A percentile compares a stretch with the other conserved stretches of the same genome.
Evolutionary conservation across 805 yeast species (phyloP).

Genomic region (Brettanomyces nanus): DNA sequence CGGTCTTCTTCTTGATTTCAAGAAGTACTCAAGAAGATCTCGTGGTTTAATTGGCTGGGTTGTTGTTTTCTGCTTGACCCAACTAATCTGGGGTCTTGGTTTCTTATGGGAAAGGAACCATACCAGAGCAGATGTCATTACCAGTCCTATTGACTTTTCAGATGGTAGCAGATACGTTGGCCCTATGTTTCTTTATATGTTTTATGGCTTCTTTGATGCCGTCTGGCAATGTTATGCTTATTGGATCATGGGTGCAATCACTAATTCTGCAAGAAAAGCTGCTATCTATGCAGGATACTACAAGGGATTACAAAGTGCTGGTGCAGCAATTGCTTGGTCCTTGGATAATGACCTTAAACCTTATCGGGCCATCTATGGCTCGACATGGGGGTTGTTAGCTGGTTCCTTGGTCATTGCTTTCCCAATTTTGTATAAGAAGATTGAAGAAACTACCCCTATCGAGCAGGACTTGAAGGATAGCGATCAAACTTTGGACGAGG

Average conservation of each 20-base stretch:
- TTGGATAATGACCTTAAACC: constrained; percentile 6
- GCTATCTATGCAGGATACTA: constrained; percentile 55
- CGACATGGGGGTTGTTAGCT: constrained; percentile 43
- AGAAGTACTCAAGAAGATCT: constrained; percentile 30
- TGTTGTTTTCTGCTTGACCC: constrained; percentile 28
- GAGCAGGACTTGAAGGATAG: constrained; percentile 15
- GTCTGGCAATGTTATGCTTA: constrained; percentile 50
- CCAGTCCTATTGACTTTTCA: constrained; percentile 35
- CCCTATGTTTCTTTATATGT: constrained; percentile 54
- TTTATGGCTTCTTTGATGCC: constrained; percentile 54
- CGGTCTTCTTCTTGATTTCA: constrained; percentile 41
- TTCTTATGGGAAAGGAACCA: constrained; percentile 27
- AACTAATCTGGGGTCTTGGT: constrained; percentile 57
- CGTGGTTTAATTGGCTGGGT: constrained; percentile 41
- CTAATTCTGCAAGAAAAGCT: constrained; percentile 47
- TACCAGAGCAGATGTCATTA: constrained; percentile 16
- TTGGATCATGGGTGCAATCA: constrained; percentile 52
- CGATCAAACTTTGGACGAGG: constrained; percentile 6
- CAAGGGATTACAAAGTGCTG: constrained; percentile 58
- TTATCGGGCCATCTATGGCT: constrained; percentile 36
- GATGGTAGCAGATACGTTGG: constrained; percentile 41
- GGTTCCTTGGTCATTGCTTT: constrained; percentile 41
- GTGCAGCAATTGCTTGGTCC: constrained; percentile 51
- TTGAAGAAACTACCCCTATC: constrained; percentile 35
- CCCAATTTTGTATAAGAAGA: constrained; percentile 36